Evolutionary conservation across 441 rosid species (phyloP).

Genomic region (Croton laevigatus): DNA sequence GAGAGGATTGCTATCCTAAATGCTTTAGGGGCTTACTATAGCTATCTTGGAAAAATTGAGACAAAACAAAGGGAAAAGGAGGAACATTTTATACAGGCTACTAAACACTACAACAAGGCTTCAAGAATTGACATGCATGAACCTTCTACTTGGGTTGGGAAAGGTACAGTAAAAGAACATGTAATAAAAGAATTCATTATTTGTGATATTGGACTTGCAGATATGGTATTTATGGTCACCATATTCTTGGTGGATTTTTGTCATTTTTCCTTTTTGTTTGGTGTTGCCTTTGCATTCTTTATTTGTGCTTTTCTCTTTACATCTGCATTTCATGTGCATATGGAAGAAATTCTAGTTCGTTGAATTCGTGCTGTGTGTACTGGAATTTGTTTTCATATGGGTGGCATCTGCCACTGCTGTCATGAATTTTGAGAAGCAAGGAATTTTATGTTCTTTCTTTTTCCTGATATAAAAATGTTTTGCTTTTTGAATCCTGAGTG

Average conservation of each 20-base stretch:
- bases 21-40: slow-evolving; percentile 91
- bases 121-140: slow-evolving; percentile 98
- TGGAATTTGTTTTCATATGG: background rate
- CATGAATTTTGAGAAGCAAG: background rate
- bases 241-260: background rate
- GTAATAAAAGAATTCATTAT: background rate
- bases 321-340: background rate
- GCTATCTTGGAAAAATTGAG: slow-evolving; percentile 94
- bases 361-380: background rate
- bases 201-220: slow-evolving; percentile 2
- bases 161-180: slow-evolving; percentile 47
- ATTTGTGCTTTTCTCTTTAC: background rate
- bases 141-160: slow-evolving; percentile 99
- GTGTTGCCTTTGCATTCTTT: background rate
- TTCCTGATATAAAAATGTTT: background rate
- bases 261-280: background rate
- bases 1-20: slow-evolving; percentile 97
- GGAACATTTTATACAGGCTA: slow-evolving; percentile 86
- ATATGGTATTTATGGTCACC: background rate
- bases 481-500: background rate
- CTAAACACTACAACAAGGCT: slow-evolving; percentile 85
- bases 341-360: background rate
- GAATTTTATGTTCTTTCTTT: background rate
- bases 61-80: slow-evolving; percentile 85
- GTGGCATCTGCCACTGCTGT: background rate